Evolutionary conservation across 202 grass and related monocot genomes (phyloP), one percentile per base, ranked within the genome.

Genomic region (Setaria viridis): DNA sequence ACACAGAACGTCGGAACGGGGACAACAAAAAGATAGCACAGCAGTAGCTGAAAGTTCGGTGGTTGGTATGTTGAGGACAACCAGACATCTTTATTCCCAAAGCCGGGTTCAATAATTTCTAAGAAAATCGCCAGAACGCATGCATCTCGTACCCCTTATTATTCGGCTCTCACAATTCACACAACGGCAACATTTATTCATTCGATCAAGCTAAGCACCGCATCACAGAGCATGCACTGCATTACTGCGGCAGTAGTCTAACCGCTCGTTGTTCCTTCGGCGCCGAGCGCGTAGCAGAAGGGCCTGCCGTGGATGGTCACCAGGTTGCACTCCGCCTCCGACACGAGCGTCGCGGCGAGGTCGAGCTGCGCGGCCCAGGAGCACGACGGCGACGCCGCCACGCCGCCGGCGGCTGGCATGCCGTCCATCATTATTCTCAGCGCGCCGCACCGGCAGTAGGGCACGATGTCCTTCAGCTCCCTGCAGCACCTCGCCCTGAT

Each of bases 231-330:
- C 25, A 25, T 25, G 25, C 25, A 25, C 25, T 25, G 25, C 25
- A 25, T 25, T 6, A 21, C 57, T 25, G 42, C 68, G 3, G 15
- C 11, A 34, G 17, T 0, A 4, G 15, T 7, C 70, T 74, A 53
- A 34, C 34, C 70, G 8, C 47, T 74, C 0, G 70, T 53, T 1
- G 70, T 74, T 11, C 70, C 29, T 74, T 74, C 70, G 4, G 47
- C 70, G 29, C 47, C 70, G 29, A 74, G 70, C 47, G 70, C 48
- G 46, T 74, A 74, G 70, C 70, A 74, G 48, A 53, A 53, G 3
- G 70, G 70, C 14, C 14, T 8, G 25, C 48, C 48, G 1, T 74
- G 70, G 70, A 53, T 53, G 70, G 70, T 74, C 3, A 4, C 0
- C 47, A 74, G 70, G 70, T 53, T 53, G 48, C 70, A 74, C 29